These are phyloP conservation scores for Pseudocercospora cruenta DNA, from an alignment of 2,329 filamentous ascomycete species.

Conservation along the genomic window DNA sequence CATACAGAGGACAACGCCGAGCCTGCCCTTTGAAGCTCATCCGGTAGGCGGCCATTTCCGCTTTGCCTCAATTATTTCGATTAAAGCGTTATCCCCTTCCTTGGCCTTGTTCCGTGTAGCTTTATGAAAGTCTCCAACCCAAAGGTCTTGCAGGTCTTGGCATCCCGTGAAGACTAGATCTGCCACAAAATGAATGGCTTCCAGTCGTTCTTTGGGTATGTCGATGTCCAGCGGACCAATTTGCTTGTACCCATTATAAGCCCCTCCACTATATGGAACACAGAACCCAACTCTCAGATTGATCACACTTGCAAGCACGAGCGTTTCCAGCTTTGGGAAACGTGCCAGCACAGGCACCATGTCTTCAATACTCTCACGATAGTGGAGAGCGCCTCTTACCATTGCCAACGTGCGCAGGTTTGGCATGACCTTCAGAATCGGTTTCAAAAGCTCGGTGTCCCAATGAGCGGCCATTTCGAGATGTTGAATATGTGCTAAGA, in stretches of 20 bases:
- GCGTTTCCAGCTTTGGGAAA: neutral
- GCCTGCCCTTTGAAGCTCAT: neutral
- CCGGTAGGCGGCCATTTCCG: neutral
- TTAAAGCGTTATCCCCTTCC: neutral
- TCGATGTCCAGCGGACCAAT: neutral
- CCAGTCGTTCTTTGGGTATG: neutral
- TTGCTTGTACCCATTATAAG: neutral
- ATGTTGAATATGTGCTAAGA: neutral
- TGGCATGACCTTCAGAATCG: neutral
- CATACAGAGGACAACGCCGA: too few species aligned
- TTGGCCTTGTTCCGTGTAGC: neutral
- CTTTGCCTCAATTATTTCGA: neutral
- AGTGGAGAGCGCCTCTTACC: neutral
- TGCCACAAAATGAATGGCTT: neutral
- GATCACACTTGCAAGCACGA: neutral
- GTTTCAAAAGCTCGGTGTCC: neutral
- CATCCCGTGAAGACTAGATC: neutral
- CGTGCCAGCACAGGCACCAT: neutral
- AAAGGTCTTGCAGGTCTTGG: neutral
- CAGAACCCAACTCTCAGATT: neutral
- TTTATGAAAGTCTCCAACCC: neutral
- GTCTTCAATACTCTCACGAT: neutral
- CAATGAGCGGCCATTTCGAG: neutral
- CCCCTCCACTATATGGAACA: neutral
- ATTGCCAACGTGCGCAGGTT: neutral